A percentile compares a stretch with the other conserved stretches of the same genome.
Conservation (phyloP, 352 stramenopile species). For the Globisporangium middletonii region DNA sequence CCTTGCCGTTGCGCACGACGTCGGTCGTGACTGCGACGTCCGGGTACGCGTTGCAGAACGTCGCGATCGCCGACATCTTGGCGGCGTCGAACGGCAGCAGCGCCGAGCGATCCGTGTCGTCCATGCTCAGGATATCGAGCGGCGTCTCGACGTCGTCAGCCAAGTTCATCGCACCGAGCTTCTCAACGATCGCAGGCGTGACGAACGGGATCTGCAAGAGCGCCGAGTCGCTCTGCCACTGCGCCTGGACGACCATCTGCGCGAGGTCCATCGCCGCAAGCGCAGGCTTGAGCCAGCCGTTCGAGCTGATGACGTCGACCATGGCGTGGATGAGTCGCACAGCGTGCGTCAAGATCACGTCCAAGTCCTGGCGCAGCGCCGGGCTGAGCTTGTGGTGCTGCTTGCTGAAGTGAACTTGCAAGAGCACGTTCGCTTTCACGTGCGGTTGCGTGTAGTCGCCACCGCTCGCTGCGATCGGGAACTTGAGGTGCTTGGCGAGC, state of each 20-base stretch:
- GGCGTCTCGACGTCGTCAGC: conserved; percentile 76
- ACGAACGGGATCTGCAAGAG: conserved; percentile 97
- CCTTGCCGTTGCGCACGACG: conserved; percentile 87
- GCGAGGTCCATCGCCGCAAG: conserved; percentile 98
- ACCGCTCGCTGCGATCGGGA: conserved; percentile 76
- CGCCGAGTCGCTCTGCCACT: conserved; percentile 97
- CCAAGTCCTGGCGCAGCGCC: conserved; percentile 91
- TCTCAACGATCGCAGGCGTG: conserved; percentile 81
- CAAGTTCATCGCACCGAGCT: conserved; percentile 46
- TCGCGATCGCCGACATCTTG: conserved; percentile 96
- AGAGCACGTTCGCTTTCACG: conserved; percentile 95
- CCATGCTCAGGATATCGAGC: conserved; percentile 88
- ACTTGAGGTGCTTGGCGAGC: conserved; percentile 93
- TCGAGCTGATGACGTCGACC: conserved; percentile 99
- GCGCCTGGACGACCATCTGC: conserved; percentile 98
- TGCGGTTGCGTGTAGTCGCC: conserved; percentile 91
- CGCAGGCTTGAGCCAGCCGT: conserved; percentile 97
- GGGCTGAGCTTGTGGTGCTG: conserved; percentile 85
- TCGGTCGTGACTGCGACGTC: conserved; percentile 95
- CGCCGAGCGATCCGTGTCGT: conserved; percentile 89
- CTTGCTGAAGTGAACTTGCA: conserved; percentile 97
- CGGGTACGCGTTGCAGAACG: conserved; percentile 99
- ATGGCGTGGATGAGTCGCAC: conserved; percentile 96
- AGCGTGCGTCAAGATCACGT: conserved; percentile 87
- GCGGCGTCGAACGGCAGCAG: conserved; percentile 84